A percentile compares a stretch with the other conserved stretches of the same genome.
Evolutionary conservation across 495 filamentous ascomycete genomes (phyloP).

Genomic region (Choiromyces venosus): DNA sequence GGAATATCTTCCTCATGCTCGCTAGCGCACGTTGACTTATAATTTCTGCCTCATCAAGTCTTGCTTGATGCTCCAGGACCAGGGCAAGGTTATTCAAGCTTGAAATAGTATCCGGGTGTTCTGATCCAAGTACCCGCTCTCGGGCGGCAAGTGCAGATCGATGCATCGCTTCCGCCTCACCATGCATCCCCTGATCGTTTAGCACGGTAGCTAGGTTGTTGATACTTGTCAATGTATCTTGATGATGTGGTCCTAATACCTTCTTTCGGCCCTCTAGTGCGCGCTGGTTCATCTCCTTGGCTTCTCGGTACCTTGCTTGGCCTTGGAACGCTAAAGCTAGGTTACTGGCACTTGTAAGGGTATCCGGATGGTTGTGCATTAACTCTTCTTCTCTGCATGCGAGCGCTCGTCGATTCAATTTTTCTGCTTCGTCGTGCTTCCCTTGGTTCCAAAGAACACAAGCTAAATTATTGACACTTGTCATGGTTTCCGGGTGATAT

Average conservation of each 20-base stretch:
- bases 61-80: conserved; percentile 13
- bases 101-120: background rate
- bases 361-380: conserved; percentile 17
- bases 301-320: conserved; percentile 38
- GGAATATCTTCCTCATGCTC: background rate
- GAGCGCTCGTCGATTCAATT: conserved; percentile 31
- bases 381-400: conserved; percentile 15
- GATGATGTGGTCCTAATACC: conserved; percentile 17
- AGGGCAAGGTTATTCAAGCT: conserved; percentile 13
- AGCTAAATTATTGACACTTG: conserved; percentile 13
- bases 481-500: conserved; percentile 12
- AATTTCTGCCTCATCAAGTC: conserved; percentile 36
- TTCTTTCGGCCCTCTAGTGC: conserved; percentile 17
- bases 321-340: conserved; percentile 18
- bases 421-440: conserved; percentile 30
- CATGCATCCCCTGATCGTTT: background rate
- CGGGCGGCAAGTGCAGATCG: conserved; percentile 9
- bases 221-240: conserved; percentile 15
- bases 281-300: conserved; percentile 30
- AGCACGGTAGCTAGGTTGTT: conserved; percentile 5
- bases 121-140: conserved; percentile 13
- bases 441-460: background rate
- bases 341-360: too few species aligned
- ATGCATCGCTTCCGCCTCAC: conserved; percentile 13
- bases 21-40: conserved; percentile 27